Evolutionary conservation across 495 filamentous ascomycete genomes (phyloP), one percentile per base, ranked within the genome.

Genomic region (Penicillium coffeae): DNA sequence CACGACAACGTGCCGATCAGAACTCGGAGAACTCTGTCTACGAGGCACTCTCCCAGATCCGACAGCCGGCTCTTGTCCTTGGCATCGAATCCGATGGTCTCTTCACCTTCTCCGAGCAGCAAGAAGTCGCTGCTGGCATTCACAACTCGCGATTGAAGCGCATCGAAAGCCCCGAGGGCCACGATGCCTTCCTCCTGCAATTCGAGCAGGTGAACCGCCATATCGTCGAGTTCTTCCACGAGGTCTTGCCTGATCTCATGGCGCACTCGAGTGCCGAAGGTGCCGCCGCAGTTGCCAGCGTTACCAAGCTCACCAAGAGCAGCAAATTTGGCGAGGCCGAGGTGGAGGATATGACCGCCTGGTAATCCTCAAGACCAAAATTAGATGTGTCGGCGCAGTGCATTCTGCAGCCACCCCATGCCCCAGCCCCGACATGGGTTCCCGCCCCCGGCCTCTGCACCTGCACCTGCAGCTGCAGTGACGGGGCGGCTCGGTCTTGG

Each of bases 261-360:
- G 68, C 72, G 25, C 76, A 76, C 52, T 72, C 80, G 20, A 78
- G 64, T 12, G 56, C 63, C 16, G 71, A 73, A 8, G 77, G 64
- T 12, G 71, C 52, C 8, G 59, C 59, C 12, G 56, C 52, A 13
- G 60, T 62, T 12, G 64, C 68, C 15, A 71, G 64, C 20, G 66
- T 74, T 42, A 69, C 61, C 38, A 66, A 68, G 52, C 58, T 87
- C 22, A 84, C 76, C 12, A 94, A 92, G 73, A 89, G 72, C 49
- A 94, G 89, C 68, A 90, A 84, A 2, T 94, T 96, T 71, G 91
- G 92, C 5, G 90, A 95, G 70, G 89, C 89, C 2, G 92, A 98
- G 71, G 91, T 96, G 35, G 92, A 90, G 50, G 93, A 98, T 66
- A 96, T 98, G 54, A 96, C 90, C 43, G 90, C 89, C 33, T 97